Base-by-base conservation (phyloP, 805 yeast genomes). In the Schwanniomyces polymorphus region DNA sequence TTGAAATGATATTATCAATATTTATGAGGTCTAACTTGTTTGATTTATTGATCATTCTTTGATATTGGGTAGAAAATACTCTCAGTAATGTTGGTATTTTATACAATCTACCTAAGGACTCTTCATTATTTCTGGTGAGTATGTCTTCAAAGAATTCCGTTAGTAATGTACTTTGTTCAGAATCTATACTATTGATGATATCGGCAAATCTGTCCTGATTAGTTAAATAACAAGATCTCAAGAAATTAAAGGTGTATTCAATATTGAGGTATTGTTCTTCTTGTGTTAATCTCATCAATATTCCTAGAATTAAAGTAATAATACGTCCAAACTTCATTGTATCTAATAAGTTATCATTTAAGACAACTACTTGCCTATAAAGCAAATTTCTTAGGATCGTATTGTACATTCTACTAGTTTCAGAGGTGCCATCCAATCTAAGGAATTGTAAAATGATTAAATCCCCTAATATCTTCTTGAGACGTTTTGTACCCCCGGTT, bases 71-170 rank as follows among this genome's bases (percentile, higher is more conserved):
- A 37, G 50, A 54, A 42, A 71, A 56, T 12, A 60, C 54, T 28
- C 63, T 63, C 29, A 56, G 56, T 25, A 64, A 53, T 0, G 70
- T 63, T 4, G 72, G 68, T 43, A 53, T 59, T 46, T 58, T 67
- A 10, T 59, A 55, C 11, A 72, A 43, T 28, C 54, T 53, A 23
- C 54, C 50, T 17, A 65, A 48, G 1, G 73, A 56, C 37, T 72
- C 78, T 37, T 67, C 74, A 46, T 73, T 76, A 50, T 71, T 72
- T 29, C 60, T 67, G 1, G 67, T 55, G 3, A 59, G 34, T 33
- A 72, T 54, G 14, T 59, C 56, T 4, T 56, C 47, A 43, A 70
- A 70, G 46, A 72, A 70, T 14, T 64, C 69, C n/a, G 47, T 34
- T 14, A 69, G 42, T 8, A 65, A 47, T 25, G 54, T 60, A 2